Conservation (phyloP, 164 flowering plant genomes). For the Malania oleifera region DNA sequence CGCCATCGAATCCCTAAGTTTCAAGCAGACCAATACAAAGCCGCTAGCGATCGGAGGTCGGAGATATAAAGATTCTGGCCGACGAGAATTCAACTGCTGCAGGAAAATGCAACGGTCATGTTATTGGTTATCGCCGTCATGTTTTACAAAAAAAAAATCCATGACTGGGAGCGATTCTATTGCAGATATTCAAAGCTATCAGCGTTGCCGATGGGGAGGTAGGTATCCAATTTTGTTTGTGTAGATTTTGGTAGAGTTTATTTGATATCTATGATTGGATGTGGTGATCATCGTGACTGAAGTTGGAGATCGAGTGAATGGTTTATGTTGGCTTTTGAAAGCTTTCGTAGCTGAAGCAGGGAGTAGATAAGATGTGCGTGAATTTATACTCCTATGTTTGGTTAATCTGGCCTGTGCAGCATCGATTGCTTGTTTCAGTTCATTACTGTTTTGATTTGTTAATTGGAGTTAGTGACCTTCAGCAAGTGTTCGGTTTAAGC, state of each 20-base stretch:
- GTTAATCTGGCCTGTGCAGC: not conserved
- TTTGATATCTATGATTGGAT: not conserved
- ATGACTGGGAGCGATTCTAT: slow-evolving; percentile 13
- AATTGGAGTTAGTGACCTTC: not conserved
- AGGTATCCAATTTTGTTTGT: slow-evolving; percentile 15
- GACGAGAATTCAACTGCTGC: not conserved
- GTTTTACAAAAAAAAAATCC: slow-evolving; percentile 52
- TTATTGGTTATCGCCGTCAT: slow-evolving; percentile 46
- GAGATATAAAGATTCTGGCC: slow-evolving; percentile 25
- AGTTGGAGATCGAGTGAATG: not conserved
- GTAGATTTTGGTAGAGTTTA: slow-evolving; percentile 2
- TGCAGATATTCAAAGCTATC: slow-evolving; percentile 17
- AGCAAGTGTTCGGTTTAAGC: slow-evolving; percentile 5
- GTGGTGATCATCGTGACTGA: not conserved
- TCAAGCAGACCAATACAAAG: no score
- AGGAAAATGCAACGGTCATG: slow-evolving; percentile 22
- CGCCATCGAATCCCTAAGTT: no score
- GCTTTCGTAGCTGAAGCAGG: not conserved
- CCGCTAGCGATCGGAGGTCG: slow-evolving; percentile 21
- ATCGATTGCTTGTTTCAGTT: slow-evolving; percentile 3
- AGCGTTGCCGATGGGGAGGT: not conserved
- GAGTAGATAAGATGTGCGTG: not conserved
- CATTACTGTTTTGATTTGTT: not conserved
- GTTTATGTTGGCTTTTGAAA: not conserved
- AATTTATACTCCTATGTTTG: not conserved